A percentile compares a stretch with the other conserved stretches of the same genome.
phyloP scores from a whole-genome alignment of 331 rosid genomes.

The Cydonia oblonga region DNA sequence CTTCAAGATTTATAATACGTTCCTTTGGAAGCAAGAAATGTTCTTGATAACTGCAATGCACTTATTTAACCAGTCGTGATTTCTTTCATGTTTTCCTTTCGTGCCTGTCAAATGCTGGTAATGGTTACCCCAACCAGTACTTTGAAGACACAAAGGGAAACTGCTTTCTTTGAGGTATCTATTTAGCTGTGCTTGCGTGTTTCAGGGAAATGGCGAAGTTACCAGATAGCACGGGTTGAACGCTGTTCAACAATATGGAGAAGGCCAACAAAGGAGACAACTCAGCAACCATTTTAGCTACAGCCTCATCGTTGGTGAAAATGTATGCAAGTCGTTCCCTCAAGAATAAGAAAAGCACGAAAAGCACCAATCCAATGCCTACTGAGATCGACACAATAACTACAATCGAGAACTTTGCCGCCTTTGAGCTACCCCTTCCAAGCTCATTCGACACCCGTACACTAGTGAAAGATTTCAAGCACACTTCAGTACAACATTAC shows the following conservation, averaged over 20 bases:
- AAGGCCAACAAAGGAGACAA: conserved; percentile 47
- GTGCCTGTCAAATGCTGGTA: too few species aligned
- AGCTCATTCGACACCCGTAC: conserved; percentile 37
- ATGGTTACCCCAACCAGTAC: not conserved
- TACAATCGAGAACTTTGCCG: conserved; percentile 24
- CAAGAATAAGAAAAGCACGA: conserved; percentile 33
- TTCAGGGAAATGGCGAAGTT: not conserved
- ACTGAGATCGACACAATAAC: conserved; percentile 19
- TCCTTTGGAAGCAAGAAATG: not conserved
- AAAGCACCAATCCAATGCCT: conserved; percentile 20
- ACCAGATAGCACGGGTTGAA: conserved; percentile 42
- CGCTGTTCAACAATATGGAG: conserved; percentile 28
- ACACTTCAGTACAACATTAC: not conserved
- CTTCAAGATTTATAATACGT: not conserved
- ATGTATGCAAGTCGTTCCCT: conserved; percentile 32
- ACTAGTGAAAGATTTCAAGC: conserved; percentile 2
- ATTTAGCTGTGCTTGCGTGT: not conserved
- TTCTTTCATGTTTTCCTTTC: too few species aligned
- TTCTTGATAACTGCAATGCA: not conserved
- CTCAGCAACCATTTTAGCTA: conserved; percentile 27
- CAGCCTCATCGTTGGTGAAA: conserved; percentile 20
- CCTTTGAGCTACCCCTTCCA: conserved; percentile 32
- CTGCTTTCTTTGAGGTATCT: not conserved
- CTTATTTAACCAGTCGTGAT: not conserved
- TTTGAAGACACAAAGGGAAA: not conserved